Evolutionary conservation across 177 flowering plant genomes (phyloP), one percentile per base, ranked within the genome.

Genomic region (Vitis hybrid): DNA sequence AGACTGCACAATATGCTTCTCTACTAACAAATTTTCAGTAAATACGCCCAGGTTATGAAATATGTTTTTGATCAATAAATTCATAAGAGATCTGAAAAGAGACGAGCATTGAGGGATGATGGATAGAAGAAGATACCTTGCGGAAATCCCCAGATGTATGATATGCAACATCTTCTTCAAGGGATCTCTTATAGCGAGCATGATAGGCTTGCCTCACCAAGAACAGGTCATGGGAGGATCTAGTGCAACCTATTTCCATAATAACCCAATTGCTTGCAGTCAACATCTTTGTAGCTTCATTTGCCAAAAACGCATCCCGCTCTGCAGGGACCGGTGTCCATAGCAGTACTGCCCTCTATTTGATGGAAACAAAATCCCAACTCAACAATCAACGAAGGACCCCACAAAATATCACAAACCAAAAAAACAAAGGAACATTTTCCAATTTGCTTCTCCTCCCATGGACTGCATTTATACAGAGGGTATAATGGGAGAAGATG

Each of bases 141-240:
- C 93, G 90, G 74, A 73, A 75, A 69, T 86, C 87, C 7, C 90
- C 93, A 50, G 79, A 66, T n/a, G 86, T 81, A 74, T 90, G 91
- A 61, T 80, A 56, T 21, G 98, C 91, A 64, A 93, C 89, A 80
- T 93, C 98, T 83, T 93, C 98, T 79, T 93, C 98, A 41, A 91
- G 79, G 15, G 96, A 91, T 64, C 50, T 85, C 83, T 88, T 86
- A 54, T 51, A 87, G 52, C 83, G 85, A 70, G 84, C 83, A 73
- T 90, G 96, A 73, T 93, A 93, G 11, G 90, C 91, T 65, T 86
- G 87, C 79, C 82, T 90, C 11, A 62, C 91, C 61, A 67, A 50
- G 49, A 91, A 79, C 2, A 93, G 84, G 20, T 84, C 91, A 64
- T 68, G 60, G n/a, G 97, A 77, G n/a, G 91, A 82, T 69, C 95